Evolutionary conservation across 164 flowering plant genomes (phyloP).

Genomic region (Litsea cubeba): DNA sequence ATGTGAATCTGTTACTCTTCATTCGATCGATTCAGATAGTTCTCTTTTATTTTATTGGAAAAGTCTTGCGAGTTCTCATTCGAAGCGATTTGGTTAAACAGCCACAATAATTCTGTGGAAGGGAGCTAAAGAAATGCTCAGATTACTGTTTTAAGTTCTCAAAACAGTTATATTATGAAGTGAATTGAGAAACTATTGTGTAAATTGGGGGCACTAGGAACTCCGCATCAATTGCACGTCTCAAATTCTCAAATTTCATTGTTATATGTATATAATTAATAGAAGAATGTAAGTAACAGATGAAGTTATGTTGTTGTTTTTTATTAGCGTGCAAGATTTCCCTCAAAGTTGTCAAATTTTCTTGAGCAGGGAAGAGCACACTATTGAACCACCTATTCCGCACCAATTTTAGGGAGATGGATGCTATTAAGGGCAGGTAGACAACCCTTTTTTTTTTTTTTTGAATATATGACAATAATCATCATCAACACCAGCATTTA

Average conservation of each 20-base stretch:
- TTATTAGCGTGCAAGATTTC: background rate
- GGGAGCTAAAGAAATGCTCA: background rate
- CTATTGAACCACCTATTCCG: conserved; percentile 57
- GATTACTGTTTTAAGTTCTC: background rate
- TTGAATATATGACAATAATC: background rate
- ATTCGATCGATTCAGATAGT: background rate
- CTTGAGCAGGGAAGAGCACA: conserved; percentile 59
- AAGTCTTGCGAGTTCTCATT: background rate
- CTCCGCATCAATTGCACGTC: too few species aligned
- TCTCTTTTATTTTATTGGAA: background rate
- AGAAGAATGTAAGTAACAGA: background rate
- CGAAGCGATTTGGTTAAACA: background rate
- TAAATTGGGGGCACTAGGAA: too few species aligned
- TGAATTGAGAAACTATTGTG: too few species aligned
- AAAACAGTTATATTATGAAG: background rate
- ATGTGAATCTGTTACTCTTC: background rate
- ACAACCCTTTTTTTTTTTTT: conserved; percentile 10
- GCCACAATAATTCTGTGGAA: background rate
- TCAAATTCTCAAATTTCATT: too few species aligned
- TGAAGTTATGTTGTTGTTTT: background rate
- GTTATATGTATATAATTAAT: too few species aligned
- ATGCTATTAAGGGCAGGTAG: conserved; percentile 63
- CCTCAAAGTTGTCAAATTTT: background rate
- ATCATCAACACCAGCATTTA: background rate
- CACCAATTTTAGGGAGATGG: conserved; percentile 68